Percentiles rank a stretch among this genome's conserved stretches.
Conservation (phyloP, 352 stramenopile species). For the Phytophthora citricola region DNA sequence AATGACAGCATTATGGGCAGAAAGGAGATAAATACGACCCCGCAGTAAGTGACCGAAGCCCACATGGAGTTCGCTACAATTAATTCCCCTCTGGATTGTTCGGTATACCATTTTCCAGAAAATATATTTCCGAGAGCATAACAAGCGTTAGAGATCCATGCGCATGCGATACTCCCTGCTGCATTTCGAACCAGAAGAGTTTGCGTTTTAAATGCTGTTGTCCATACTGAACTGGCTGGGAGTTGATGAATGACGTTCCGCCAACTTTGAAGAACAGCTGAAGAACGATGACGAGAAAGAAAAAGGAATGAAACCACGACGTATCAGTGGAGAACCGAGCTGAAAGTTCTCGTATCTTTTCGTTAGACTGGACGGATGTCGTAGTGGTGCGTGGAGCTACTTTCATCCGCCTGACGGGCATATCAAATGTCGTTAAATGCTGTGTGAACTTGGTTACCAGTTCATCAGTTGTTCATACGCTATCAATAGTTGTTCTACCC, state of each 20-base stretch:
- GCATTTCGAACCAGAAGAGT: constrained; percentile 8
- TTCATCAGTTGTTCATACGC: no score
- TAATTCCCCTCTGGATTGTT: constrained; percentile 9
- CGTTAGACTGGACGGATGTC: no score
- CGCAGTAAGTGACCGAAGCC: constrained; percentile 7
- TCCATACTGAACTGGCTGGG: not conserved
- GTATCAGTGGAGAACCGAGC: not conserved
- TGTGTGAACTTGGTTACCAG: not conserved
- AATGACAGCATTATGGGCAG: constrained; percentile 6
- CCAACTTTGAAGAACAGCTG: no score
- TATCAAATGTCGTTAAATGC: not conserved
- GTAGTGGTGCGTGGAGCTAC: not conserved
- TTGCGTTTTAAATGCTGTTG: not conserved
- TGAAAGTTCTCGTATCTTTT: not conserved
- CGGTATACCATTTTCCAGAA: constrained; percentile 8
- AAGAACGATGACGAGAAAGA: not conserved
- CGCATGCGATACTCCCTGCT: constrained; percentile 2
- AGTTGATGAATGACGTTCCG: not conserved
- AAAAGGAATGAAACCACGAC: not conserved
- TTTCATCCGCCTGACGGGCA: not conserved
- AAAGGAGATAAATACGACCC: constrained; percentile 6
- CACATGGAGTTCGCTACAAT: constrained; percentile 17
- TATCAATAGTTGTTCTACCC: not conserved
- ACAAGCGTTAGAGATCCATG: constrained; percentile 8
- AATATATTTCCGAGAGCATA: constrained; percentile 21